Conservation (phyloP, 345 rosid species). For the Acer yangbiense region DNA sequence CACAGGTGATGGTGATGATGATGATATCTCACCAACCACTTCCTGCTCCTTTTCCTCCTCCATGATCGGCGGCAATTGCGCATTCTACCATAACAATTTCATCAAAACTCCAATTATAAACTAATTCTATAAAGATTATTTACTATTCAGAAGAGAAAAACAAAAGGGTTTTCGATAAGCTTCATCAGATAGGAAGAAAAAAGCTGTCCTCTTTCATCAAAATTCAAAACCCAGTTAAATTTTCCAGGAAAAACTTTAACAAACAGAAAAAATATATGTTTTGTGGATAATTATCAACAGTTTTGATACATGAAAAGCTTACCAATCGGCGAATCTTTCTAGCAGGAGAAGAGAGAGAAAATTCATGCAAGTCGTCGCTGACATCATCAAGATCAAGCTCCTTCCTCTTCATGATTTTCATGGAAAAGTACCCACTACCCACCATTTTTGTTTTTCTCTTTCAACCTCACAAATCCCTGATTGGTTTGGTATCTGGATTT, state of each 20-base stretch:
- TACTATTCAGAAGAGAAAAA: background rate
- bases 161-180: no score
- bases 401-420: conserved; percentile 49
- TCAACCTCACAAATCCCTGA: background rate
- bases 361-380: conserved; percentile 78
- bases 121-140: background rate
- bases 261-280: no score
- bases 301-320: background rate
- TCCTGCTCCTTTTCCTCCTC: conserved; percentile 58
- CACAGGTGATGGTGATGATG: background rate
- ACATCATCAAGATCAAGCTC: conserved; percentile 62
- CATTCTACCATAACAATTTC: conserved; percentile 33
- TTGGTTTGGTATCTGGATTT: background rate
- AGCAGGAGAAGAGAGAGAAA: conserved; percentile 78
- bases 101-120: background rate
- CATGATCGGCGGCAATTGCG: conserved; percentile 59
- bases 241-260: no score
- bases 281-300: no score
- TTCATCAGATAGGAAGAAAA: no score
- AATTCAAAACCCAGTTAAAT: background rate
- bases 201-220: background rate
- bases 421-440: conserved; percentile 19
- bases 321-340: conserved; percentile 83
- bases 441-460: conserved; percentile 9
- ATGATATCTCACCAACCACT: background rate